Base-by-base conservation (phyloP, 164 flowering plant species). In the Platanus orientalis region DNA sequence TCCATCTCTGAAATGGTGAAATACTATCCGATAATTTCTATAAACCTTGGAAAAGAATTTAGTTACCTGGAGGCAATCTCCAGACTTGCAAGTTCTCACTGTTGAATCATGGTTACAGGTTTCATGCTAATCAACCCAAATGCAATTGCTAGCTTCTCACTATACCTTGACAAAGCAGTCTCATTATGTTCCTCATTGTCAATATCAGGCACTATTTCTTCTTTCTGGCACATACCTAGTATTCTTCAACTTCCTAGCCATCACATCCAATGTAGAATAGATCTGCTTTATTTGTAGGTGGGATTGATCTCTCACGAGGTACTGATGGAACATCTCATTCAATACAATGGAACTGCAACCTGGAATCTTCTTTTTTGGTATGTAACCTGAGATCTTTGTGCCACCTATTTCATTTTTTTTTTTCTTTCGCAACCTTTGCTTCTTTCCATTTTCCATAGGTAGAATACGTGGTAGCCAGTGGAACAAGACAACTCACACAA, bases 301-400 rank as follows among this genome's bases (percentile, higher is more conserved):
- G 0, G 72, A 63, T 14, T 67, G 63, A 49, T 84, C 85, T 70
- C 88, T 85, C 52, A 80, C 76, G 1, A 74, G 76, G 50, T 80
- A 84, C 44, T 81, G 77, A 68, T 82, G 80, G 48, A 80, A 50
- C 58, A 55, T 65, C 21, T 79, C 82, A 44, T 75, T 61, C 52
- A 84, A 58, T 67, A 80, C 86, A 30, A 84, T 79, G 32, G 76
- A 67, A 57, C 74, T 84, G 60, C 78, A 80, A 32, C 89, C 86
- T 13, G 86, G 89, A 16, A 40, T 71, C 64, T 82, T 82, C 67
- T n/a, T n/a, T n/a, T n/a, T n/a, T n/a, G n/a, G n/a, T n/a, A n/a
- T n/a, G n/a, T n/a, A n/a, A n/a, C n/a, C n/a, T n/a, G n/a, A n/a
- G 17, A 44, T 71, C 65, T 62, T 67, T 19, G 44, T 57, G 16